Evolutionary conservation across 441 rosid species (phyloP).

Genomic region (Adansonia gregorii): DNA sequence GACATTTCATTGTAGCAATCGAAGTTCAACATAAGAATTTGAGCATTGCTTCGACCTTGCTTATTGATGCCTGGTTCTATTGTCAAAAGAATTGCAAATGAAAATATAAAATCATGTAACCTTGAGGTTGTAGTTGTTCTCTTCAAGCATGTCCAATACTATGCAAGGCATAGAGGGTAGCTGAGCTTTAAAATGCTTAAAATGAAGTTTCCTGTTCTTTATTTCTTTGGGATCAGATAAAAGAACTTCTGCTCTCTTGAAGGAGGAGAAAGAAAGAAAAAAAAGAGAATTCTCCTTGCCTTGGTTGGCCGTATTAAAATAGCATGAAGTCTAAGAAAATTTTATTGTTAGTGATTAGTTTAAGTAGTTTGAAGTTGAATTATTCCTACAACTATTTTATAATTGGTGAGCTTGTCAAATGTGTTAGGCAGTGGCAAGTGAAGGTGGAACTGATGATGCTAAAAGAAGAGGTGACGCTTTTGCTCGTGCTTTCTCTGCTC

Average conservation of each 20-base stretch:
- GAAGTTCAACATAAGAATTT: not conserved
- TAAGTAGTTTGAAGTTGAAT: not conserved
- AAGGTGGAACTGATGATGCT: conserved; percentile 98
- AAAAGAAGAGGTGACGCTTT: conserved; percentile 98
- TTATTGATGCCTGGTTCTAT: not conserved
- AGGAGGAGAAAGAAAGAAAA: not conserved
- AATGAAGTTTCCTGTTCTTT: not conserved
- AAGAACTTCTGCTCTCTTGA: not conserved
- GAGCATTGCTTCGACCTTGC: not conserved
- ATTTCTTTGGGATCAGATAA: not conserved
- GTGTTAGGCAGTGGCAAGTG: conserved; percentile 96
- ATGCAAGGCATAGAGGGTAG: not conserved
- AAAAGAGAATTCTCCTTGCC: not conserved
- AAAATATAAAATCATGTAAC: not conserved
- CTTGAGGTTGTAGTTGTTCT: not conserved
- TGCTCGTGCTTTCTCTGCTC: conserved; percentile 99
- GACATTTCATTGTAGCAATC: not conserved
- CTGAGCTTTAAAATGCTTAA: conserved; percentile 16
- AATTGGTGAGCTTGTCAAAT: conserved; percentile 29
- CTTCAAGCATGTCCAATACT: not conserved
- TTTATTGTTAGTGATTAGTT: not conserved
- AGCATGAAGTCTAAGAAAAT: not conserved
- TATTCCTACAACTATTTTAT: not conserved
- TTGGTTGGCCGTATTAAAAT: not conserved
- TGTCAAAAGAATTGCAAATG: not conserved